phyloP scores from a whole-genome alignment of 176 grass and related monocot species.

The Triticum urartu region DNA sequence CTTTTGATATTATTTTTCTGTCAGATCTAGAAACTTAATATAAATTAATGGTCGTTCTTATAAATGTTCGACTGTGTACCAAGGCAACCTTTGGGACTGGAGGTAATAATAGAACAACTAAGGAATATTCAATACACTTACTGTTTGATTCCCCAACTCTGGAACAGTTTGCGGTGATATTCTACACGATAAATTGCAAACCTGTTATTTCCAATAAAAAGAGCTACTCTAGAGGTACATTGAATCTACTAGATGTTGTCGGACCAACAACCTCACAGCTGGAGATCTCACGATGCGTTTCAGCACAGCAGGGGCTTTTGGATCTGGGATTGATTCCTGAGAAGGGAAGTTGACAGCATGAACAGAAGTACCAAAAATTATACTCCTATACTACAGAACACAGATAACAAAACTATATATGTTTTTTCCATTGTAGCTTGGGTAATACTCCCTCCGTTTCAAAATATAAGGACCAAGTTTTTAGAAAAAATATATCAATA shows the following conservation, averaged over 20 bases:
- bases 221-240: neutral
- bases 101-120: conserved; percentile 5
- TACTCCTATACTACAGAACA: neutral
- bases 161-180: conserved; percentile 51
- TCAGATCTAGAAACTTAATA: neutral
- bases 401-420: conserved; percentile 6
- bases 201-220: conserved; percentile 29
- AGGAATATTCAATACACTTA: conserved; percentile 37
- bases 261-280: conserved; percentile 41
- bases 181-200: conserved; percentile 57
- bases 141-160: conserved; percentile 28
- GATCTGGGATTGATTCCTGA: conserved; percentile 47
- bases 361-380: conserved; percentile 21
- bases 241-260: conserved; percentile 20
- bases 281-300: conserved; percentile 54
- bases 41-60: neutral
- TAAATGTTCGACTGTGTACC: neutral
- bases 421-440: conserved; percentile 14
- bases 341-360: conserved; percentile 30
- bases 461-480: too few relatives aligned
- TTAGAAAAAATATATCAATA: too few relatives aligned
- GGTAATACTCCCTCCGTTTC: neutral
- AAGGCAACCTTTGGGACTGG: neutral
- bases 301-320: conserved; percentile 38
- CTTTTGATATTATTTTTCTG: neutral